These are phyloP conservation scores for Diaporthe caulivora DNA, from an alignment of 2,329 filamentous ascomycete species.

Conservation along the genomic window DNA sequence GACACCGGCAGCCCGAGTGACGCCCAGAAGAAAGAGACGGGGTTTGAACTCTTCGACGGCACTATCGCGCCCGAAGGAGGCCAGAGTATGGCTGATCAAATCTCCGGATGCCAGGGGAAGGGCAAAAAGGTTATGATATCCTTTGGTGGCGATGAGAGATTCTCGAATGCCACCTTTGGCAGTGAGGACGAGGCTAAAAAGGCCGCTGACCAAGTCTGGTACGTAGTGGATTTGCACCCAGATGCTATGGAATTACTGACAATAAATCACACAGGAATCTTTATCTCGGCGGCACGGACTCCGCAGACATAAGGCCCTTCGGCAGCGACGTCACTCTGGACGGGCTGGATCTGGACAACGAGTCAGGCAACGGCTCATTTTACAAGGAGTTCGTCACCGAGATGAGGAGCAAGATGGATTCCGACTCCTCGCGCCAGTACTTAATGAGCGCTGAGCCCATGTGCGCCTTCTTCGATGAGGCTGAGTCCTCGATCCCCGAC, in stretches of 20 bases:
- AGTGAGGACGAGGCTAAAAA: slow-evolving; percentile 20
- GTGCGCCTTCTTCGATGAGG: neutral
- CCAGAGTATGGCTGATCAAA: slow-evolving; percentile 31
- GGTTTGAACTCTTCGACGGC: slow-evolving; percentile 30
- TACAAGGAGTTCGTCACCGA: slow-evolving; percentile 32
- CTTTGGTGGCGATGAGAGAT: slow-evolving; percentile 25
- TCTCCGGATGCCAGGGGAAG: slow-evolving; percentile 22
- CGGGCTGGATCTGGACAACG: slow-evolving; percentile 35
- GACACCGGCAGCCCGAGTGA: slow-evolving; percentile 31
- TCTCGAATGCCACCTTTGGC: slow-evolving; percentile 18
- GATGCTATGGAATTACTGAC: neutral
- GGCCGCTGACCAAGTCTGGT: slow-evolving; percentile 35
- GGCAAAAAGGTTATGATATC: slow-evolving; percentile 37
- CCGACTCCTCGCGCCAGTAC: slow-evolving; percentile 12
- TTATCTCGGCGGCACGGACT: slow-evolving; percentile 31
- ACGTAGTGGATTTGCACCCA: neutral
- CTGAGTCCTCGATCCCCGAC: slow-evolving; percentile 28
- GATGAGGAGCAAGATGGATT: slow-evolving; percentile 23
- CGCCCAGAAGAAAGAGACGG: slow-evolving; percentile 7
- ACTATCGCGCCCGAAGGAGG: slow-evolving; percentile 4
- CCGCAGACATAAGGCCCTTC: slow-evolving; percentile 29
- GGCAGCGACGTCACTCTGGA: slow-evolving; percentile 29
- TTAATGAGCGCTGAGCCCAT: slow-evolving; percentile 31
- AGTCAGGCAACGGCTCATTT: slow-evolving; percentile 9
- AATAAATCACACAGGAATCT: slow-evolving; percentile 6